Evolutionary conservation across 108 stramenopile species (phyloP).

Genomic region (Fragilariopsis cylindrus): DNA sequence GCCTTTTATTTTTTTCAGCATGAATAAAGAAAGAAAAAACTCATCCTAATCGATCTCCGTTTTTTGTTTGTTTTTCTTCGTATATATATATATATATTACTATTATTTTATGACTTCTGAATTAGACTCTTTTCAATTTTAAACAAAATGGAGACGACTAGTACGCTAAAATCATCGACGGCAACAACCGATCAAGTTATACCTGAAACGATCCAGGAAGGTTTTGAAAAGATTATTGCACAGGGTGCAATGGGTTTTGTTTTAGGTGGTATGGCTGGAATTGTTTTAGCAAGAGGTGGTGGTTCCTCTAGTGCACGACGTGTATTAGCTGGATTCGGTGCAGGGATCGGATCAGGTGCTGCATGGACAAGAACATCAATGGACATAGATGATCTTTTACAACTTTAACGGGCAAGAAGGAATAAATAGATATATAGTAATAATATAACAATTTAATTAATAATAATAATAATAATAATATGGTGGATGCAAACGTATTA

Average conservation of each 20-base stretch:
- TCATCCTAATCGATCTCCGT: too few relatives aligned
- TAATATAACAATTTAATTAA: neutral
- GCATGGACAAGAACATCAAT: constrained; percentile 62
- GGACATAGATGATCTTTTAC: constrained; percentile 54
- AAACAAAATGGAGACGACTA: too few relatives aligned
- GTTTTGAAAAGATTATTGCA: constrained; percentile 43
- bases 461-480: neutral
- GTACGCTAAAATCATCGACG: too few relatives aligned
- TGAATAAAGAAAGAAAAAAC: too few relatives aligned
- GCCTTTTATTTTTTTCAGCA: too few relatives aligned
- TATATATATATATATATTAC: too few relatives aligned
- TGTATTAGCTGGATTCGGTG: constrained; percentile 58
- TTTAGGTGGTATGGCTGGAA: constrained; percentile 50
- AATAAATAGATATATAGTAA: neutral
- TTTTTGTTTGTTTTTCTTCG: too few relatives aligned
- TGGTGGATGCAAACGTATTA: neutral
- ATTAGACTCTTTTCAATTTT: too few relatives aligned
- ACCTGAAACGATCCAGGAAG: constrained; percentile 45
- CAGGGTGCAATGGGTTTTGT: constrained; percentile 46
- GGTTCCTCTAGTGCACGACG: constrained; percentile 46
- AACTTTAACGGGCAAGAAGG: neutral
- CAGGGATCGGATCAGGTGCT: constrained; percentile 62
- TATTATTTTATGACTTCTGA: too few relatives aligned
- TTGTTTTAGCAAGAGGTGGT: constrained; percentile 58
- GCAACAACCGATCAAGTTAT: constrained; percentile 33